These are phyloP conservation scores for Neoarthrinium moseri DNA, from an alignment of 2,329 filamentous ascomycete genomes.

Conservation along the genomic window DNA sequence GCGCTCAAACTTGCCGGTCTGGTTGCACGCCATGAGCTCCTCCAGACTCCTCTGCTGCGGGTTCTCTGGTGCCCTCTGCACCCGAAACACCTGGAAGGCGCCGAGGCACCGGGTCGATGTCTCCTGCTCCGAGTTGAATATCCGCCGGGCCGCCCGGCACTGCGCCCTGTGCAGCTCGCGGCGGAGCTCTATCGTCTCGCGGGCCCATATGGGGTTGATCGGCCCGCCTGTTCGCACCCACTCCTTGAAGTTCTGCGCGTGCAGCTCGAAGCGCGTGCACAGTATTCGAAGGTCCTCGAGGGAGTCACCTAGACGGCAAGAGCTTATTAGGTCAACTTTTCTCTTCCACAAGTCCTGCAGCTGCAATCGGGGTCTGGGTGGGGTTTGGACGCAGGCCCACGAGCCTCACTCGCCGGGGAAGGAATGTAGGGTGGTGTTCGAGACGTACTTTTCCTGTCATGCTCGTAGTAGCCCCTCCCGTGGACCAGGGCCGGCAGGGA, in stretches of 20 bases:
- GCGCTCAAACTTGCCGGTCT: conserved; percentile 54
- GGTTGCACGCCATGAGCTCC: conserved; percentile 50
- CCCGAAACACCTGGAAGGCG: conserved; percentile 52
- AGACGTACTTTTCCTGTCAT: conserved; percentile 51
- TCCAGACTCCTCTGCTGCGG: conserved; percentile 32
- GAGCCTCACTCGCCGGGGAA: neutral
- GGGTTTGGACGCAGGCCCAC: no score
- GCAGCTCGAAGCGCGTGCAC: conserved; percentile 43
- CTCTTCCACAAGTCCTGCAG: no score
- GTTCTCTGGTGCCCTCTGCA: conserved; percentile 36
- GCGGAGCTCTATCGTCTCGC: conserved; percentile 48
- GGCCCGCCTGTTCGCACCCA: conserved; percentile 55
- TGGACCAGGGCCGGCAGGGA: conserved; percentile 54
- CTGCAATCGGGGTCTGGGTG: no score
- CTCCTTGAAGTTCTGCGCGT: conserved; percentile 49
- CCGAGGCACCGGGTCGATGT: conserved; percentile 51
- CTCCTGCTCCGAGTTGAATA: conserved; percentile 52
- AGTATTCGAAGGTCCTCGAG: conserved; percentile 48
- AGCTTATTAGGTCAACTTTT: conserved; percentile 21
- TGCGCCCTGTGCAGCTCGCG: conserved; percentile 56
- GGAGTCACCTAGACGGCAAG: conserved; percentile 42
- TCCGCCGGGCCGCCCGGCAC: conserved; percentile 55
- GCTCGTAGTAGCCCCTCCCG: conserved; percentile 57
- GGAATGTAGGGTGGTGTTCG: neutral
- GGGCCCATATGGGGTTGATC: conserved; percentile 55